A percentile compares a stretch with the other conserved stretches of the same genome.
Conservation (phyloP, 2,329 filamentous ascomycete species). For the Cordyceps farinosa region DNA sequence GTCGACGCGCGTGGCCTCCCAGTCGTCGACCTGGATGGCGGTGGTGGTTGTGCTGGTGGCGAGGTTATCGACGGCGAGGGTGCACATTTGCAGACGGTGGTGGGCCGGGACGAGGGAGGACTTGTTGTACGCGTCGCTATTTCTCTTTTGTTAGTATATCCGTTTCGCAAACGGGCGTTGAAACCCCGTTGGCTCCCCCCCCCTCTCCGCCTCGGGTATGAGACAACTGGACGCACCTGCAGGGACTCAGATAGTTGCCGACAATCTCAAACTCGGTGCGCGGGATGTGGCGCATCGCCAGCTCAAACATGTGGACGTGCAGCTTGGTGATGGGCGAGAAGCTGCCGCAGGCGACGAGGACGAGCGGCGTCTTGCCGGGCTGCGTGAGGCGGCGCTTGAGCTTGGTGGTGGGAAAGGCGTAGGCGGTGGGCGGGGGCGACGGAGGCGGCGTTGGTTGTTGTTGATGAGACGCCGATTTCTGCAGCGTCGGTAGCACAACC, state of each 20-base stretch:
- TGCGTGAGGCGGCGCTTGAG: constrained; percentile 51
- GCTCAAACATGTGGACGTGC: constrained; percentile 83
- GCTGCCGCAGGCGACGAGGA: constrained; percentile 66
- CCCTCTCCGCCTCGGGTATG: no score
- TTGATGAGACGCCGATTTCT: neutral
- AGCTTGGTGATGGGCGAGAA: constrained; percentile 75
- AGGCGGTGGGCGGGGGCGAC: constrained; percentile 33
- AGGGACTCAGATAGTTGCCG: constrained; percentile 60
- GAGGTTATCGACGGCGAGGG: constrained; percentile 71
- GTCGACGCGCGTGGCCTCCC: constrained; percentile 69
- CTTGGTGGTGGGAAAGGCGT: constrained; percentile 59
- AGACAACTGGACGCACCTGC: constrained; percentile 2
- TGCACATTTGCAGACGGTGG: constrained; percentile 67
- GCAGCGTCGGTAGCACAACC: neutral
- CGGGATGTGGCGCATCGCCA: constrained; percentile 71
- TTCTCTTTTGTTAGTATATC: neutral
- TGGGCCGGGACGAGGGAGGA: constrained; percentile 36
- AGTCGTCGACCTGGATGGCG: constrained; percentile 78
- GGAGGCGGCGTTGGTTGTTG: constrained; percentile 10
- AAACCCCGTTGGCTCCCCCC: no score
- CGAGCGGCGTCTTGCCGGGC: constrained; percentile 56
- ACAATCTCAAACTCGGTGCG: constrained; percentile 72
- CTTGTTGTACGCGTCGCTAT: constrained; percentile 37
- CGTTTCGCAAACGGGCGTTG: no score
- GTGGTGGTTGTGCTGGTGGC: constrained; percentile 44